Base-by-base conservation (phyloP, 169 alveolate genomes). In the Eimeria acervulina region DNA sequence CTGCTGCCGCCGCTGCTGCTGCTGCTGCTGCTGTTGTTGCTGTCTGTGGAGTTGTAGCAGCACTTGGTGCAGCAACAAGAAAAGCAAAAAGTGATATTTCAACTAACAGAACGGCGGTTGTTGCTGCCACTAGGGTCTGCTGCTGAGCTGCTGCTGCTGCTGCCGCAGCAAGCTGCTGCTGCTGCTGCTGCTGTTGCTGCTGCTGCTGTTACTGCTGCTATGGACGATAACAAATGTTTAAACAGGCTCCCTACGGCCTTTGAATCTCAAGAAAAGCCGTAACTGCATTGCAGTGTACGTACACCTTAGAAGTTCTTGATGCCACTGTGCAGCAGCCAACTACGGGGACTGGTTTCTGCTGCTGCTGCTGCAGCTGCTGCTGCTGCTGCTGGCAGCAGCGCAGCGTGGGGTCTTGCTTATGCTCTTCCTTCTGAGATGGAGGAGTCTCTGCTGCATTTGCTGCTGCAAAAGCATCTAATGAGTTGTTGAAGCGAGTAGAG, bases 1-100 rank as follows among this genome's bases (percentile, higher is more conserved):
- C 90, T 38, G 90, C 63, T 26, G 76, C 76, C 21, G 76, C 76
- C 76, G 76, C 40, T 8, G 85, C 85, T 6, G 90, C 90, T 38
- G 90, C 63, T 26, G 76, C 76, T 63, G 76, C 76, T 63, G 76
- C 80, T 85, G 80, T 19, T 55, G 78, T 55, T 51, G 70, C 55
- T 42, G 81, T 38, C 94, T 61, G 44, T 38, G n/a, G 28, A 7
- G 61, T 26, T 15, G 40, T 23, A 26, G 31, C 61, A 36, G 6
- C 66, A 31, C 47, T 36, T 72, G 33, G n/a, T 12, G 84, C 84
- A 28, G 84, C 84, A 72, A 33, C 51, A 40, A 31, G 84, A 2
- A 40, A 28, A n/a, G 0, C 15, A 26, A 28, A 63, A 23, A 23
- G 21, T 63, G 21, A 26, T 15, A 63, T 63, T 63, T 63, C 33